Evolutionary conservation across 768 basidiomycete genomes (phyloP).

Genomic region (Jaapia argillacea): DNA sequence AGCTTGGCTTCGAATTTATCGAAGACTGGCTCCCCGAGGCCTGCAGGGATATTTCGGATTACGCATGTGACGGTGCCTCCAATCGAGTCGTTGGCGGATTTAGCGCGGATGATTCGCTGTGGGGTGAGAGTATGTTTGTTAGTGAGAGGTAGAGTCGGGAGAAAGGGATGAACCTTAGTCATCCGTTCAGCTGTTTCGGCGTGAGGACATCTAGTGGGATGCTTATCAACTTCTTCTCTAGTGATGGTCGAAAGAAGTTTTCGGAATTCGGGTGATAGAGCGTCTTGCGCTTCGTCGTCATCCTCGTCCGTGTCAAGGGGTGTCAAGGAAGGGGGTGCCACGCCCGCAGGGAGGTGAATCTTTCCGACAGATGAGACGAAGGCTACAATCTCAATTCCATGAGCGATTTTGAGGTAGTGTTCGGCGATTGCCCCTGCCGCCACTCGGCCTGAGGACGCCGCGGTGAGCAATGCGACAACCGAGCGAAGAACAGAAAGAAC

Average conservation of each 20-base stretch:
- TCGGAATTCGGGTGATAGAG: slow-evolving; percentile 75
- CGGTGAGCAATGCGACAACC: not conserved
- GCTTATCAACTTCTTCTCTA: slow-evolving; percentile 81
- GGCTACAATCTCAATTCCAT: slow-evolving; percentile 91
- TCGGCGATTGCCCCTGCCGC: slow-evolving; percentile 98
- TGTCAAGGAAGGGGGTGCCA: slow-evolving; percentile 29
- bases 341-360: slow-evolving; percentile 59
- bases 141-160: not conserved
- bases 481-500: slow-evolving; percentile 4
- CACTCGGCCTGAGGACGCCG: slow-evolving; percentile 58
- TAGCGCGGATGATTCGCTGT: slow-evolving; percentile 90
- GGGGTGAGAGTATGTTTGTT: slow-evolving; percentile 4
- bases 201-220: slow-evolving; percentile 86
- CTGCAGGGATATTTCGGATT: slow-evolving; percentile 81
- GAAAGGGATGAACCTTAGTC: slow-evolving; percentile 56
- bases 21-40: slow-evolving; percentile 95
- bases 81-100: slow-evolving; percentile 86
- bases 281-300: slow-evolving; percentile 62
- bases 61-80: slow-evolving; percentile 98
- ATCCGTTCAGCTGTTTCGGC: slow-evolving; percentile 80
- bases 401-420: slow-evolving; percentile 79
- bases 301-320: slow-evolving; percentile 33
- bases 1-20: slow-evolving; percentile 97
- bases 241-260: slow-evolving; percentile 70
- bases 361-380: slow-evolving; percentile 97